A percentile compares a stretch with the other conserved stretches of the same genome.
Evolutionary conservation across 2,329 filamentous ascomycete genomes (phyloP).

Genomic region (Botryotinia narcissicola): DNA sequence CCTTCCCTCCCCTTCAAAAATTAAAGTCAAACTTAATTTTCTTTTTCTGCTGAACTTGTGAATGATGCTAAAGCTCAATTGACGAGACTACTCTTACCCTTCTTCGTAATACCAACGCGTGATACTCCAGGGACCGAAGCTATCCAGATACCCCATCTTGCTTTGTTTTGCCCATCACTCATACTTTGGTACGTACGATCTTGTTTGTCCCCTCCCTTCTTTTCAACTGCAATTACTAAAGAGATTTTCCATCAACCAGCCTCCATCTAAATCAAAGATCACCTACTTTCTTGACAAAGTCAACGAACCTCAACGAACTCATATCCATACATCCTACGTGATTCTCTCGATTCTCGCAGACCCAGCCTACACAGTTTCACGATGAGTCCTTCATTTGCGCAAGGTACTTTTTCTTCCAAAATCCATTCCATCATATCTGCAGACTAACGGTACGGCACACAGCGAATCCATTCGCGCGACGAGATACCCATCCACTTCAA

Average conservation of each 20-base stretch:
- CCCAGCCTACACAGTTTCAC: background rate
- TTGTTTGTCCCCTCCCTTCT: background rate
- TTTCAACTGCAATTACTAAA: background rate
- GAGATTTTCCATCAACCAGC: background rate
- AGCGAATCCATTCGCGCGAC: conserved; percentile 76
- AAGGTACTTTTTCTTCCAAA: background rate
- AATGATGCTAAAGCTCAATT: background rate
- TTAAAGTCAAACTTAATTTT: background rate
- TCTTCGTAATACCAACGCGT: background rate
- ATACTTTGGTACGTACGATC: background rate
- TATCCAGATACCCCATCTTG: background rate
- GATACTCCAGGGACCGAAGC: background rate
- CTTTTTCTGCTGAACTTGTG: background rate
- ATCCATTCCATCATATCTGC: background rate
- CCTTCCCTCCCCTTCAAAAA: background rate
- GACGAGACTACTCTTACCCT: background rate
- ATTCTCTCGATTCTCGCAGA: background rate
- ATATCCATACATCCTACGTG: background rate
- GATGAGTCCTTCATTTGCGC: conserved; percentile 15
- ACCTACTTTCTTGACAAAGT: background rate
- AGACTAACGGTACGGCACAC: conserved; percentile 2
- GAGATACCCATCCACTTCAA: conserved; percentile 60
- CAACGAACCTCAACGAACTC: background rate
- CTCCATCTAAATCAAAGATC: background rate
- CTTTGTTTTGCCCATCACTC: background rate